Percentiles rank a stretch among this genome's conserved stretches.
Conservation (phyloP, 768 basidiomycete species). For the Cystoderma amianthinum region DNA sequence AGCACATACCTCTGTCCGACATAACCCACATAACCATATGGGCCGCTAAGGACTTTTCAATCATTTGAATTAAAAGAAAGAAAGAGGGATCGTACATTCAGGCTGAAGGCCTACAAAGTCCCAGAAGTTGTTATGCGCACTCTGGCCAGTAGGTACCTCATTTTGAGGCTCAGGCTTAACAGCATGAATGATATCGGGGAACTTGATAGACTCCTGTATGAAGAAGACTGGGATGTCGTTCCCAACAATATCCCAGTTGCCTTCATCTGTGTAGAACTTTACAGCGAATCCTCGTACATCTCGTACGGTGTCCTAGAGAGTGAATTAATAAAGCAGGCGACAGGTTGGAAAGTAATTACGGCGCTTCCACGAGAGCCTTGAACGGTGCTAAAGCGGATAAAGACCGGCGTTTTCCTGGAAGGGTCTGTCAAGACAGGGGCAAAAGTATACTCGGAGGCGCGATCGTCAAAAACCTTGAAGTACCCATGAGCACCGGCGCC, state of each 20-base stretch:
- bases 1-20: constrained; percentile 56
- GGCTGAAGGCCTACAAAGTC: constrained; percentile 72
- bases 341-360: constrained; percentile 27
- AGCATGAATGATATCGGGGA: constrained; percentile 81
- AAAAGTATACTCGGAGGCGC: constrained; percentile 63
- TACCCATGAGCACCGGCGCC: constrained; percentile 78
- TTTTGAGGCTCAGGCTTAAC: constrained; percentile 84
- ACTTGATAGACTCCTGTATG: constrained; percentile 78
- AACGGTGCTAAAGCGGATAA: constrained; percentile 84
- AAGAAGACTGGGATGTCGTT: constrained; percentile 82
- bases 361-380: constrained; percentile 78
- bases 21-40: constrained; percentile 83
- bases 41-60: constrained; percentile 40
- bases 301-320: constrained; percentile 57
- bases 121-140: constrained; percentile 84
- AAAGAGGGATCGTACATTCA: constrained; percentile 34
- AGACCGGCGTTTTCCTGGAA: constrained; percentile 65
- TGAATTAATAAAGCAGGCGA: constrained; percentile 1
- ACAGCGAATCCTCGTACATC: constrained; percentile 86
- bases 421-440: constrained; percentile 72
- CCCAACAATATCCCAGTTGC: constrained; percentile 86
- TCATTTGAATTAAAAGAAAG: no score
- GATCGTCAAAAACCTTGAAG: constrained; percentile 67
- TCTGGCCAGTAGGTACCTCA: constrained; percentile 66
- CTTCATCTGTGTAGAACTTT: constrained; percentile 80